These are phyloP conservation scores for Leptodermis oblonga DNA, from an alignment of 257 asterid species.

Conservation along the genomic window DNA sequence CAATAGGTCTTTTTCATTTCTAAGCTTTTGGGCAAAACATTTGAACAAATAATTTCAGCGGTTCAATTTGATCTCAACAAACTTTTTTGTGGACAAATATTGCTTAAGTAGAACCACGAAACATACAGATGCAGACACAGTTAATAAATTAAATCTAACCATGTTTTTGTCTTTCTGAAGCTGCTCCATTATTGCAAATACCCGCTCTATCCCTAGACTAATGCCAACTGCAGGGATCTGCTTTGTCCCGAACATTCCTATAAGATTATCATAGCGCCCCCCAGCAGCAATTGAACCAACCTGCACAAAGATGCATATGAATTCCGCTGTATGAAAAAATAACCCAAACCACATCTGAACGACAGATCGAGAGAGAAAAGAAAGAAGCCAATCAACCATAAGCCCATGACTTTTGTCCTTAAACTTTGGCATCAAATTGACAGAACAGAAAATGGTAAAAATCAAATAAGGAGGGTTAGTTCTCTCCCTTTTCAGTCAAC, in stretches of 20 bases:
- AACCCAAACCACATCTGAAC: neutral
- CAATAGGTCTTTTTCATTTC: too few relatives aligned
- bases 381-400: neutral
- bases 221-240: slow-evolving; percentile 95
- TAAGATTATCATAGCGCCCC: slow-evolving; percentile 88
- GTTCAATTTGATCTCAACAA: neutral
- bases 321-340: neutral
- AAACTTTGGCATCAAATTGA: neutral
- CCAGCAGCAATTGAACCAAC: slow-evolving; percentile 99
- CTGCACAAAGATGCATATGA: slow-evolving; percentile 31
- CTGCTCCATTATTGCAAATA: slow-evolving; percentile 84
- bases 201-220: slow-evolving; percentile 94
- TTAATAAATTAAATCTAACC: slow-evolving; percentile 29
- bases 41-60: neutral
- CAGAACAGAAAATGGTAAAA: neutral
- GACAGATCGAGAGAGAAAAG: neutral
- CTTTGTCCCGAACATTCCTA: slow-evolving; percentile 81
- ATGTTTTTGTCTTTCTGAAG: slow-evolving; percentile 56
- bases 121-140: neutral
- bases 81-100: neutral
- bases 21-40: too few relatives aligned
- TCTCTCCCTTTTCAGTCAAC: neutral
- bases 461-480: neutral
- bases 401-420: neutral
- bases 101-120: neutral